phyloP scores from a whole-genome alignment of 257 asterid species.

The Marsdenia floribunda region DNA sequence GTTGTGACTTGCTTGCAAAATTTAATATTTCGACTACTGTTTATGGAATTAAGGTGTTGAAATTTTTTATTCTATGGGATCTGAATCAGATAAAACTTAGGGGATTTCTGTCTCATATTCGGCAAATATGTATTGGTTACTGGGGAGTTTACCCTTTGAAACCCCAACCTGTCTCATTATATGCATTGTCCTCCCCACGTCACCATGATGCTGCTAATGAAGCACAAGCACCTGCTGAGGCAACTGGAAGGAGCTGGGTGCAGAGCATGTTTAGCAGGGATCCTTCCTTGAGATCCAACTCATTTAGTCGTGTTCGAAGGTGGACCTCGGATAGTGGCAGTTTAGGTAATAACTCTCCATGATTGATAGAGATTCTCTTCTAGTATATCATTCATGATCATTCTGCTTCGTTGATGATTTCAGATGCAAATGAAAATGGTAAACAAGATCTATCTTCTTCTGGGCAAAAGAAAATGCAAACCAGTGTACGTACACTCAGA shows the following conservation, averaged over 20 bases:
- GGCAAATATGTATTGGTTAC: slow-evolving; percentile 72
- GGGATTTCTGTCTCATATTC: slow-evolving; percentile 78
- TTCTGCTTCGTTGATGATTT: slow-evolving; percentile 16
- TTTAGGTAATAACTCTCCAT: slow-evolving; percentile 26
- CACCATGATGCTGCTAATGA: slow-evolving; percentile 62
- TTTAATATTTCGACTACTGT: background rate
- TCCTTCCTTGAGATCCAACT: slow-evolving; percentile 47
- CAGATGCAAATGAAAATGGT: slow-evolving; percentile 62
- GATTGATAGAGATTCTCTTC: slow-evolving; percentile 8
- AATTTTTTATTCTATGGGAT: slow-evolving; percentile 18
- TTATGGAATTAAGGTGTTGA: background rate
- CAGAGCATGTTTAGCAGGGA: slow-evolving; percentile 98
- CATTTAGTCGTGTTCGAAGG: slow-evolving; percentile 63
- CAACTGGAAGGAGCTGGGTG: slow-evolving; percentile 97
- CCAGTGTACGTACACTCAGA: slow-evolving; percentile 78
- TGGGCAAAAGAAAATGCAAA: slow-evolving; percentile 80
- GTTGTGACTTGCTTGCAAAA: background rate
- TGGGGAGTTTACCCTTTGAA: slow-evolving; percentile 83
- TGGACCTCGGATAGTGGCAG: slow-evolving; percentile 59
- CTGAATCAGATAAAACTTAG: slow-evolving; percentile 71
- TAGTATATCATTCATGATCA: slow-evolving; percentile 22
- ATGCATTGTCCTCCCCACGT: slow-evolving; percentile 83
- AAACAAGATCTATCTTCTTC: slow-evolving; percentile 61
- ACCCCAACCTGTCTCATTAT: slow-evolving; percentile 52
- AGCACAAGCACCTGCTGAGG: slow-evolving; percentile 75